These are phyloP conservation scores for Leccinum olivaceopallidum DNA, from an alignment of 768 basidiomycete genomes.

Conservation along the genomic window DNA sequence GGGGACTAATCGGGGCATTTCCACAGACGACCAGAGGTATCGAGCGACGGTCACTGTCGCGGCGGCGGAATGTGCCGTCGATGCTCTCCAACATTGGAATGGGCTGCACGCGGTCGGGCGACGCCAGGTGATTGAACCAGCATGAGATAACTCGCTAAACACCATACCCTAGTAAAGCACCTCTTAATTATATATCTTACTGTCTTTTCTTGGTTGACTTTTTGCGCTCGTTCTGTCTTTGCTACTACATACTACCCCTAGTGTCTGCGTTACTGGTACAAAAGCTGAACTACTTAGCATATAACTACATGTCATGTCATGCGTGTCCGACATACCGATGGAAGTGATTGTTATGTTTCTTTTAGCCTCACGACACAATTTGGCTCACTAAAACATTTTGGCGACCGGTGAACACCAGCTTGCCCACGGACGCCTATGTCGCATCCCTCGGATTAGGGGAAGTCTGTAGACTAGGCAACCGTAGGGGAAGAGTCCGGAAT, in stretches of 20 bases:
- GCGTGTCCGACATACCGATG: neutral
- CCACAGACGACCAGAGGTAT: conserved; percentile 38
- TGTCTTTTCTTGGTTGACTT: neutral
- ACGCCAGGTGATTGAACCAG: conserved; percentile 38
- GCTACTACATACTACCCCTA: neutral
- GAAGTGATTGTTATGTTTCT: neutral
- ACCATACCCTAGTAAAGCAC: conserved; percentile 35
- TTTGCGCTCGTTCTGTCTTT: neutral
- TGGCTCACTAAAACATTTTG: neutral
- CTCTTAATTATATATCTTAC: conserved; percentile 5
- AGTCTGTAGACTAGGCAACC: neutral
- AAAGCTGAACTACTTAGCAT: neutral
- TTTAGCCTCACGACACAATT: neutral
- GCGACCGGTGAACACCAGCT: neutral
- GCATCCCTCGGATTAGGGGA: neutral
- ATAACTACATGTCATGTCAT: neutral
- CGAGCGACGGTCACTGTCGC: conserved; percentile 27
- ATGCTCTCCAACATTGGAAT: conserved; percentile 24
- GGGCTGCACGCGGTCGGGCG: conserved; percentile 21
- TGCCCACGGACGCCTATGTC: neutral
- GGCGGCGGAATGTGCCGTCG: conserved; percentile 29
- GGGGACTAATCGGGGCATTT: neutral
- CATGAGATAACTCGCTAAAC: conserved; percentile 26
- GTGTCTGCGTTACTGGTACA: neutral
- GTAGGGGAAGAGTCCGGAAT: neutral